Base-by-base conservation (phyloP, 108 stramenopile species). In the Skeletonema tropicum region DNA sequence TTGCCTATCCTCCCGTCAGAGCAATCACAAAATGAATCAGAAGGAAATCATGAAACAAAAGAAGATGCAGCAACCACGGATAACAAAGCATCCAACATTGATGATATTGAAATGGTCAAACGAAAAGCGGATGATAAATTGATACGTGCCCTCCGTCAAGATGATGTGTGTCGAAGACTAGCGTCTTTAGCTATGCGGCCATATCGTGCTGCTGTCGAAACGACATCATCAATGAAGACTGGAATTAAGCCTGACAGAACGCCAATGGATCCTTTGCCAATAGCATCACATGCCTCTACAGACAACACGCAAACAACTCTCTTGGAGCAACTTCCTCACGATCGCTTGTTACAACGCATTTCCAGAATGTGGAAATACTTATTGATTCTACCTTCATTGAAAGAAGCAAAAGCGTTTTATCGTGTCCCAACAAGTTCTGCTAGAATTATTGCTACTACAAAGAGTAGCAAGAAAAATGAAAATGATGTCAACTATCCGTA, bases 171-270 rank as follows among this genome's bases (percentile, higher is more conserved):
- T 45, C 61, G 83, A 39, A 59, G 83, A 60, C 33, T 83, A 5
- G 83, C 83, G 0, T 83, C 83, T 25, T 70, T 83, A n/a, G 71
- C 74, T 36, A 83, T 83, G 83, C 68, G 83, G 7, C 83, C 83
- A 30, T 64, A 75, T 55, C 64, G 70, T 61, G 75, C 60, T 2
- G 42, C 67, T 5, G 60, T 66, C 30, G 61, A 39, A 42, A 83
- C 13, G 29, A 46, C 55, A 29, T 25, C 48, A 19, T 36, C 80
- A 19, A 68, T 48, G 10, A 48, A 61, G 21, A 66, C 52, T 31
- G 49, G 58, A 46, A 14, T 30, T 7, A 35, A 31, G 23, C 14
- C 32, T 68, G 58, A 21, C 46, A 12, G 23, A 65, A 36, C 17
- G 19, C 6, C 35, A 12, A 48, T 52, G 19, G 64, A 41, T 36